phyloP scores from a whole-genome alignment of 129 eudicot genomes.

The Flaveria trinervia region DNA sequence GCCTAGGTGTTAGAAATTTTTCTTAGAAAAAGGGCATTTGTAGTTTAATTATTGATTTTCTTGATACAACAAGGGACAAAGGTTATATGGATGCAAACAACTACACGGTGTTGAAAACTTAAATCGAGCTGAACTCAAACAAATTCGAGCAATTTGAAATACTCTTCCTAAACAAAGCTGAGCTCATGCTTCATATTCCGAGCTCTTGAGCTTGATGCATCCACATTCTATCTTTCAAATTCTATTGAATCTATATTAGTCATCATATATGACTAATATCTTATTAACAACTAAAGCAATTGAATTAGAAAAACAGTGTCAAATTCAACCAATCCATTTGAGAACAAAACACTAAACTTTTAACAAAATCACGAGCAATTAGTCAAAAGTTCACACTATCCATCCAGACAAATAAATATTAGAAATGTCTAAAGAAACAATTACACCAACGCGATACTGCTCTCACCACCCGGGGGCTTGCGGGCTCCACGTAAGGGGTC shows the following conservation, averaged over 20 bases:
- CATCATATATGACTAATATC: not conserved
- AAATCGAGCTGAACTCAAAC: too few species aligned
- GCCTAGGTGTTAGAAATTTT: too few species aligned
- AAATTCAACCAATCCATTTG: constrained; percentile 19
- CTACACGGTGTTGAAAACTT: too few species aligned
- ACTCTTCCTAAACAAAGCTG: too few species aligned
- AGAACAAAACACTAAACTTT: constrained; percentile 21
- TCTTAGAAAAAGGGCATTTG: too few species aligned
- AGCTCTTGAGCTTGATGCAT: too few species aligned
- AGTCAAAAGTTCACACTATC: constrained; percentile 28
- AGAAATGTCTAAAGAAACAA: constrained; percentile 15
- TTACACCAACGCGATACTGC: constrained; percentile 94
- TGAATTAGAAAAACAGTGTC: not conserved
- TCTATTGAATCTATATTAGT: not conserved
- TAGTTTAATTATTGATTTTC: too few species aligned
- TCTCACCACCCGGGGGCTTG: constrained; percentile 98
- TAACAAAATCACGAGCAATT: constrained; percentile 29
- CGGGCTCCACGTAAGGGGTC: constrained; percentile 88
- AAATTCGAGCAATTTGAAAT: too few species aligned
- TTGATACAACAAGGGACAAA: too few species aligned
- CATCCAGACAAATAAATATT: constrained; percentile 24
- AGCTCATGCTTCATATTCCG: too few species aligned
- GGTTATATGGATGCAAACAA: too few species aligned
- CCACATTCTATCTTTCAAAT: too few species aligned
- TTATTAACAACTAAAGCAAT: not conserved